Conservation (phyloP, 345 rosid genomes). For the Atalantia buxifolia region DNA sequence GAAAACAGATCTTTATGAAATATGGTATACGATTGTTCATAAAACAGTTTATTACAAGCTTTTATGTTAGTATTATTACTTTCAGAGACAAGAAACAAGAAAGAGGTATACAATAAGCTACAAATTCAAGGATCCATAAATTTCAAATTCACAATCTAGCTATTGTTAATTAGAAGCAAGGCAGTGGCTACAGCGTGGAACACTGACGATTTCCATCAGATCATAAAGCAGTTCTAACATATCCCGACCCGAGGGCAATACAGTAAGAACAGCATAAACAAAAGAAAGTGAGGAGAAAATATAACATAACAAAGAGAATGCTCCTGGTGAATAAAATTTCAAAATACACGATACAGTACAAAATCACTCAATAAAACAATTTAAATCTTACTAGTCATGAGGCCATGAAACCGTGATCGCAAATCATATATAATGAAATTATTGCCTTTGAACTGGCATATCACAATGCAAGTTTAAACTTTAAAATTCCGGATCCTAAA, state of each 20-base stretch:
- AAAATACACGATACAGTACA: background rate
- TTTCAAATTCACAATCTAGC: background rate
- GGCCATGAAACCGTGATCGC: background rate
- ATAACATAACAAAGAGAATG: no score
- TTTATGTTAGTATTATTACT: background rate
- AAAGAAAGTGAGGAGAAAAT: no score
- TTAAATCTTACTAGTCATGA: background rate
- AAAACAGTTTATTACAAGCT: background rate
- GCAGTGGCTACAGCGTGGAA: no score
- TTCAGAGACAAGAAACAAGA: background rate
- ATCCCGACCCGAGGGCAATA: no score
- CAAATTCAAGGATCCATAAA: background rate
- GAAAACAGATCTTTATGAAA: no score
- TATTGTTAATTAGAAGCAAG: background rate
- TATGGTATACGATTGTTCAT: no score
- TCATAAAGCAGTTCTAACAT: rapidly evolving
- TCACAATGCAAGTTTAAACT: background rate
- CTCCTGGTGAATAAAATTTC: background rate
- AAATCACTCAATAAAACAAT: background rate
- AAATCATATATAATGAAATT: background rate
- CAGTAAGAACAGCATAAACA: no score
- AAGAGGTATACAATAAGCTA: background rate
- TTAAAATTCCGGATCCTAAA: background rate
- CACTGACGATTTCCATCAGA: no score
- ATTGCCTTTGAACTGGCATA: background rate